Evolutionary conservation across 2,329 filamentous ascomycete genomes (phyloP).

Genomic region (Aciculosporium take): DNA sequence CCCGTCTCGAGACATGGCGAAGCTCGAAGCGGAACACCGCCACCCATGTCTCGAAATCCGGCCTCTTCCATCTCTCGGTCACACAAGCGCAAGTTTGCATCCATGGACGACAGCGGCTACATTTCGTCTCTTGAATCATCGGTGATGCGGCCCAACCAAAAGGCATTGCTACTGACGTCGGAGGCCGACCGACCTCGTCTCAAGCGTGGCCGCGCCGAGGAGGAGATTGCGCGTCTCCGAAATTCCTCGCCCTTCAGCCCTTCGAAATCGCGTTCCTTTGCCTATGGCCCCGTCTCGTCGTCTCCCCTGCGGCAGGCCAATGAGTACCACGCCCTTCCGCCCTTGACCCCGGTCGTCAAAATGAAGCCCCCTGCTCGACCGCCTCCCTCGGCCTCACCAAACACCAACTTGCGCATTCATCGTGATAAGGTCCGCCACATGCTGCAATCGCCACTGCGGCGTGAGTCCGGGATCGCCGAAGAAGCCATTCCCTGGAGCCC

Average conservation of each 20-base stretch:
- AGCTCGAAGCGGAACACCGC: slow-evolving; percentile 58
- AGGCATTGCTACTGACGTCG: slow-evolving; percentile 53
- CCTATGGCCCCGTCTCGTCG: slow-evolving; percentile 44
- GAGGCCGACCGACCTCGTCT: slow-evolving; percentile 68
- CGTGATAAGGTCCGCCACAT: slow-evolving; percentile 69
- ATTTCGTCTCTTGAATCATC: slow-evolving; percentile 94
- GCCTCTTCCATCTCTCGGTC: slow-evolving; percentile 51
- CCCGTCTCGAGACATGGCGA: slow-evolving; percentile 51
- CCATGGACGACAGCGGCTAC: slow-evolving; percentile 87
- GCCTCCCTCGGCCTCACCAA: slow-evolving; percentile 73
- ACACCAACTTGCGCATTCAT: slow-evolving; percentile 81
- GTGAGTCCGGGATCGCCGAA: slow-evolving; percentile 31
- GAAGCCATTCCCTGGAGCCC: slow-evolving; percentile 46
- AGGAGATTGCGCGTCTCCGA: slow-evolving; percentile 85
- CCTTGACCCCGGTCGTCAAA: slow-evolving; percentile 72
- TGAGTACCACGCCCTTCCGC: slow-evolving; percentile 52
- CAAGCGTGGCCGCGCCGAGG: slow-evolving; percentile 83
- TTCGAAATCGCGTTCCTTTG: slow-evolving; percentile 48
- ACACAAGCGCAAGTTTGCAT: slow-evolving; percentile 62
- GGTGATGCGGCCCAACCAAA: slow-evolving; percentile 55
- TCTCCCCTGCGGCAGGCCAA: slow-evolving; percentile 48
- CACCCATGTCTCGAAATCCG: slow-evolving; percentile 47
- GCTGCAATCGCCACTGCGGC: slow-evolving; percentile 58
- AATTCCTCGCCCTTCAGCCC: slow-evolving; percentile 90
- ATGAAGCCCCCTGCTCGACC: slow-evolving; percentile 46